A percentile compares a stretch with the other conserved stretches of the same genome.
phyloP scores from a whole-genome alignment of 305 asterid genomes.

The Nicotiana rustica region DNA sequence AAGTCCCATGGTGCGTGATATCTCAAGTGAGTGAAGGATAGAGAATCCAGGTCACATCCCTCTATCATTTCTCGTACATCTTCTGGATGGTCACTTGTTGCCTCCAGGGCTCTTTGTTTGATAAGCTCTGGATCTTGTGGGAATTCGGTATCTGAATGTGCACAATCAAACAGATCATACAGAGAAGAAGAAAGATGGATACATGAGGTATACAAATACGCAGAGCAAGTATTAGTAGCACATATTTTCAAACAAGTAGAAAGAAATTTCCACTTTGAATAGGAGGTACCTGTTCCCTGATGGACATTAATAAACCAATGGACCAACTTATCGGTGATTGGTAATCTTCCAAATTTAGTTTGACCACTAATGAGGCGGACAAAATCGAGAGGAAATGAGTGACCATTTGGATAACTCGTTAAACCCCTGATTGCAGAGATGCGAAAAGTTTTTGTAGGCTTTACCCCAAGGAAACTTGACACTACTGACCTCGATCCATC shows the following conservation, averaged over 20 bases:
- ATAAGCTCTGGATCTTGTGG: conserved; percentile 43
- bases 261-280: background rate
- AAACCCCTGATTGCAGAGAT: conserved; percentile 45
- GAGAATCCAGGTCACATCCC: conserved; percentile 39
- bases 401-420: conserved; percentile 50
- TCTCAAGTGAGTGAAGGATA: conserved; percentile 46
- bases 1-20: conserved; percentile 55
- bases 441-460: conserved; percentile 38
- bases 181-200: background rate
- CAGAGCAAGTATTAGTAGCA: no score
- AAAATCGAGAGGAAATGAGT: conserved; percentile 41
- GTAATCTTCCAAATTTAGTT: conserved; percentile 43
- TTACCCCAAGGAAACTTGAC: conserved; percentile 48
- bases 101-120: conserved; percentile 38
- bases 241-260: background rate
- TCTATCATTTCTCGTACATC: conserved; percentile 43
- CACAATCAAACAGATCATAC: background rate
- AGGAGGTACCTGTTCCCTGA: background rate
- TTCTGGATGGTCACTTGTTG: conserved; percentile 36
- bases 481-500: conserved; percentile 49
- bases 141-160: conserved; percentile 36
- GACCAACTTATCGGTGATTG: conserved; percentile 44
- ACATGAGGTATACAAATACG: background rate
- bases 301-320: conserved; percentile 45
- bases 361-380: conserved; percentile 43